phyloP scores from a whole-genome alignment of 805 yeast genomes.

The Suhomyces sp. region DNA sequence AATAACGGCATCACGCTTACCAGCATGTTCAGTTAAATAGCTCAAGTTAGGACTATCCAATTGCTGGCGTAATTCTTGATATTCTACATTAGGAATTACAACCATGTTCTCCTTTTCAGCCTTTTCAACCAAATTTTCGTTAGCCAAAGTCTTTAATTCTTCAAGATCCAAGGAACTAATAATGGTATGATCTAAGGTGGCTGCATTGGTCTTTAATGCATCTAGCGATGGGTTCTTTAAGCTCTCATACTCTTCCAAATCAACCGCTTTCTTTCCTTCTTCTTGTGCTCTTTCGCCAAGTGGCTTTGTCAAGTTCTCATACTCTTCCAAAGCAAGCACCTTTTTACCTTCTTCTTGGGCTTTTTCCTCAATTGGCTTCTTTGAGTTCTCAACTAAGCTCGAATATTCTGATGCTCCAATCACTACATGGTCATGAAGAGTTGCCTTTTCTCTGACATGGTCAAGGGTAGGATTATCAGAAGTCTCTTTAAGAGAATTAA shows the following conservation, averaged over 20 bases:
- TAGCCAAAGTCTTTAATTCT: conserved; percentile 8
- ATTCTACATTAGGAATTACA: conserved; percentile 10
- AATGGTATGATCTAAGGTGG: conserved; percentile 1
- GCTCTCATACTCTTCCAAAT: neutral
- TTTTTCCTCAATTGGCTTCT: neutral
- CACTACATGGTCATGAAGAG: neutral
- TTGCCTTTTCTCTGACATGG: neutral
- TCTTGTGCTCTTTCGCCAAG: conserved; percentile 1
- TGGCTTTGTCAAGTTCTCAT: neutral
- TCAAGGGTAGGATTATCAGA: neutral
- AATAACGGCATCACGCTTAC: conserved; percentile 1
- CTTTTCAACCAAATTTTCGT: conserved; percentile 14
- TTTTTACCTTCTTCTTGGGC: neutral
- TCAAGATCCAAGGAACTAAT: conserved; percentile 4
- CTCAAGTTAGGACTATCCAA: conserved; percentile 2
- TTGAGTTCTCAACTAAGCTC: neutral
- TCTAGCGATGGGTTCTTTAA: conserved; percentile 1
- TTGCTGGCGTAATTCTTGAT: conserved; percentile 2
- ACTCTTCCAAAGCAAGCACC: neutral
- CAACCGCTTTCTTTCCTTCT: neutral
- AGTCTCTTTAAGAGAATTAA: neutral
- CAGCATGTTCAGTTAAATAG: conserved; percentile 4
- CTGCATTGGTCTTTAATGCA: conserved; percentile 2
- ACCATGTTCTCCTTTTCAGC: conserved; percentile 14
- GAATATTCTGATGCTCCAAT: neutral